These are phyloP conservation scores for Thecaphora frezii DNA, from an alignment of 1,284 basidiomycete species.

Conservation along the genomic window DNA sequence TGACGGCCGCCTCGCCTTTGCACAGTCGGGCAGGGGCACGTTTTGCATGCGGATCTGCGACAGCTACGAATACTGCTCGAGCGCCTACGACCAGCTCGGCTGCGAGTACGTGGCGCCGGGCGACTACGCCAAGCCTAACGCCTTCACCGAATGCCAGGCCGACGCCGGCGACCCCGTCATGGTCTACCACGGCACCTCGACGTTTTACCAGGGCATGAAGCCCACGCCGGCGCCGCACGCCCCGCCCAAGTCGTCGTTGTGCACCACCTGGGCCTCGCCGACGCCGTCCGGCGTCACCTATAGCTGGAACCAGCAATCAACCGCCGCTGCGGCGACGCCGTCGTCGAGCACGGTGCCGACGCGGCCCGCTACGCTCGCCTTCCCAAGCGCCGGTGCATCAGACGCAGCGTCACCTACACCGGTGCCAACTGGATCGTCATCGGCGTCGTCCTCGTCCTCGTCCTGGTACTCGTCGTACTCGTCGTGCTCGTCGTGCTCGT, in stretches of 20 bases:
- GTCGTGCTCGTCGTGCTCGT: too few relatives aligned
- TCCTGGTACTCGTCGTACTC: too few relatives aligned
- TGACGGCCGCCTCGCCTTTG: too few relatives aligned
- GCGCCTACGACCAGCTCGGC: constrained; percentile 50
- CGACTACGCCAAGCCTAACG: constrained; percentile 38
- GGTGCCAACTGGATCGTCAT: too few relatives aligned
- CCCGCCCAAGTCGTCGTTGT: constrained; percentile 44
- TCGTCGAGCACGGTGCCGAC: not conserved
- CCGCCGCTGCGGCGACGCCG: constrained; percentile 5
- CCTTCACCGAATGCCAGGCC: constrained; percentile 49
- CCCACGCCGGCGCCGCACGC: constrained; percentile 38
- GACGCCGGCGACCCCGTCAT: constrained; percentile 41
- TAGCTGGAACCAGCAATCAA: constrained; percentile 37
- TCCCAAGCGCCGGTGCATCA: too few relatives aligned
- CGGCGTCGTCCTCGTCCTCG: too few relatives aligned
- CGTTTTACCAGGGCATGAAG: constrained; percentile 43
- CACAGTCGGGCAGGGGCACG: constrained; percentile 36
- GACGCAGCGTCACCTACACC: too few relatives aligned
- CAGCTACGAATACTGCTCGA: constrained; percentile 42
- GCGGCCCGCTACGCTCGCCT: too few relatives aligned
- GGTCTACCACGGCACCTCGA: constrained; percentile 45
- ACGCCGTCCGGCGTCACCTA: constrained; percentile 48
- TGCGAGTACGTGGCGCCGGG: constrained; percentile 37
- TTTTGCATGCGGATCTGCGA: constrained; percentile 50
- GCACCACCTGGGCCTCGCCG: constrained; percentile 32